A percentile compares a stretch with the other conserved stretches of the same genome.
Evolutionary conservation across 140 eudicot species (phyloP).

Genomic region (Anethum foeniculum): DNA sequence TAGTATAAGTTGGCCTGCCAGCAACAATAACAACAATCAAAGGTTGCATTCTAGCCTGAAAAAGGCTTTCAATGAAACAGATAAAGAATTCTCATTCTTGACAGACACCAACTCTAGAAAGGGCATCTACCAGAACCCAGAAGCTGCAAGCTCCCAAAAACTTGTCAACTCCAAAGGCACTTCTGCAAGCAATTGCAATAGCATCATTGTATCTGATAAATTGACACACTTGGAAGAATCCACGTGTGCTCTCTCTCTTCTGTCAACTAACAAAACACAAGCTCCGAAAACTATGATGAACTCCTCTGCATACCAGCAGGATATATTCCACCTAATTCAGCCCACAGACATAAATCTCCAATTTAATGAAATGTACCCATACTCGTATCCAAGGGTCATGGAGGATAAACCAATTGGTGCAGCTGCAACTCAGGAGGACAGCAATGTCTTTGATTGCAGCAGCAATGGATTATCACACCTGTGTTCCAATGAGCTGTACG

Average conservation of each 20-base stretch:
- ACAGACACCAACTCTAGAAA: conserved; percentile 22
- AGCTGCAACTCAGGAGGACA: not conserved
- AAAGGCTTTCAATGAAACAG: conserved; percentile 14
- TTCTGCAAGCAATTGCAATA: conserved; percentile 5
- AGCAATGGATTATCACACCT: conserved; percentile 21
- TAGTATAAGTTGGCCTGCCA: conserved; percentile 18
- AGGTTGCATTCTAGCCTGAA: conserved; percentile 18
- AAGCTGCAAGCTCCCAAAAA: conserved; percentile 15
- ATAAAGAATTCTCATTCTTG: conserved; percentile 35
- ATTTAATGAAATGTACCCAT: conserved; percentile 17
- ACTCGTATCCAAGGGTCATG: conserved; percentile 12
- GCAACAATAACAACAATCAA: conserved; percentile 15
- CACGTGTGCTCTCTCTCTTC: conserved; percentile 55
- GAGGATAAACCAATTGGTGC: conserved; percentile 11
- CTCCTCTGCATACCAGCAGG: conserved; percentile 19
- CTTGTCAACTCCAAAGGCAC: conserved; percentile 17
- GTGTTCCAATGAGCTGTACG: conserved; percentile 27
- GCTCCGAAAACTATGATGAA: conserved; percentile 13
- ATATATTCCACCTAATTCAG: not conserved
- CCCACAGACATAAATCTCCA: conserved; percentile 10
- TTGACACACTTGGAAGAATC: conserved; percentile 23
- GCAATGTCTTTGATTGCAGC: conserved; percentile 14
- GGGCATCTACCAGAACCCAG: conserved; percentile 15
- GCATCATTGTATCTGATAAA: not conserved
- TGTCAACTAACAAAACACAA: conserved; percentile 34